Evolutionary conservation across 106 monocot genomes (phyloP).

Genomic region (Dioscorea alata): DNA sequence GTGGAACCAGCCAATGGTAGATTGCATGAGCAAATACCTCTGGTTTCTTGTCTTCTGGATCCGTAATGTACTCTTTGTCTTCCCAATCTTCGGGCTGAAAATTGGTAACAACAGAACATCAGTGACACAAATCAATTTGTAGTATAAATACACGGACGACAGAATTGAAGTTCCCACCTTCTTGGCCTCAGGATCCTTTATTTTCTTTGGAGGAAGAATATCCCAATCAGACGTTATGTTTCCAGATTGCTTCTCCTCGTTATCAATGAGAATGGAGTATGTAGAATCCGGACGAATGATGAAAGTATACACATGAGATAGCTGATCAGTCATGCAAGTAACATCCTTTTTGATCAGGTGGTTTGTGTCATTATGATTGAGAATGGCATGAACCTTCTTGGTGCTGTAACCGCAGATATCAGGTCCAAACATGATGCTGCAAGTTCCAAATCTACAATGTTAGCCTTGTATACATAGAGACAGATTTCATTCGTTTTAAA

Average conservation of each 20-base stretch:
- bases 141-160: no score
- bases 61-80: conserved; percentile 56
- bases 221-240: conserved; percentile 48
- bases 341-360: conserved; percentile 53
- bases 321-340: conserved; percentile 47
- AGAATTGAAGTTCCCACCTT: conserved; percentile 22
- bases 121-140: no score
- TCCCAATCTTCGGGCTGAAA: conserved; percentile 76
- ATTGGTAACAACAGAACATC: neutral
- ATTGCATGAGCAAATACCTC: conserved; percentile 44
- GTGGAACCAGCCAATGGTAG: no score
- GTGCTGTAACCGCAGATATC: conserved; percentile 43
- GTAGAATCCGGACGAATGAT: conserved; percentile 45
- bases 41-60: conserved; percentile 71
- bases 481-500: no score
- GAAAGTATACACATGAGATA: conserved; percentile 54
- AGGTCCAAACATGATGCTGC: conserved; percentile 56
- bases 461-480: no score
- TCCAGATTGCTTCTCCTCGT: conserved; percentile 42
- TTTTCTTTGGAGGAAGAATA: conserved; percentile 54
- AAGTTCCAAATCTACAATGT: neutral
- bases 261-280: conserved; percentile 57
- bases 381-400: conserved; percentile 51
- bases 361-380: conserved; percentile 39
- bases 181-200: conserved; percentile 63